phyloP scores from a whole-genome alignment of 2,329 filamentous ascomycete genomes.

The Ophiostoma sp. region DNA sequence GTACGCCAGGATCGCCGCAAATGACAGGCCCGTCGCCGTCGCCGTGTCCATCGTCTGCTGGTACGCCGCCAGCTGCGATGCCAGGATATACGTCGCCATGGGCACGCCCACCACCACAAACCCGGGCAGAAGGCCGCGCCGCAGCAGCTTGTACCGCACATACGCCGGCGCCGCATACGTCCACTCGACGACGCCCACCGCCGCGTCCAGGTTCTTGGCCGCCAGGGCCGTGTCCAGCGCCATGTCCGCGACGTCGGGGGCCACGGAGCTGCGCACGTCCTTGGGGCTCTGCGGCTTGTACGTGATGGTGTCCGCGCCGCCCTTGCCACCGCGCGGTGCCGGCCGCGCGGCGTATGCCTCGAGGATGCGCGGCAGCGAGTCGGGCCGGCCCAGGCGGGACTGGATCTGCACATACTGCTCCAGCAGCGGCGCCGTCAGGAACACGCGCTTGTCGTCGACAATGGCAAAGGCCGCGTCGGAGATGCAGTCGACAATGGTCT shows the following conservation, averaged over 20 bases:
- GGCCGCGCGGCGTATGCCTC: conserved; percentile 80
- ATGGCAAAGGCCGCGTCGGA: conserved; percentile 63
- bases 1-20: conserved; percentile 78
- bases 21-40: conserved; percentile 70
- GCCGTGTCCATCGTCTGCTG: conserved; percentile 72
- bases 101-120: conserved; percentile 55
- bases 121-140: conserved; percentile 56
- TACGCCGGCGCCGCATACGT: conserved; percentile 64
- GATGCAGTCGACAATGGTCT: conserved; percentile 43
- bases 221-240: conserved; percentile 77
- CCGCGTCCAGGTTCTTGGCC: conserved; percentile 69
- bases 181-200: conserved; percentile 68
- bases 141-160: conserved; percentile 60
- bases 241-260: conserved; percentile 61
- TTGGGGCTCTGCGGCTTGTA: conserved; percentile 63
- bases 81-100: conserved; percentile 63
- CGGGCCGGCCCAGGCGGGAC: conserved; percentile 63
- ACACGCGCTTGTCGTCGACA: conserved; percentile 67
- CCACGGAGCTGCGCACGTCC: conserved; percentile 60
- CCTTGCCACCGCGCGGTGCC: conserved; percentile 55
- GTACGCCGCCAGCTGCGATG: conserved; percentile 58
- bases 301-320: conserved; percentile 37
- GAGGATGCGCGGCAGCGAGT: conserved; percentile 74
- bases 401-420: conserved; percentile 72
- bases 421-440: conserved; percentile 70